A percentile compares a stretch with the other conserved stretches of the same genome.
These are phyloP conservation scores for Tetrapisispora pingtungensis DNA, from an alignment of 805 yeast species.

Conservation along the genomic window DNA sequence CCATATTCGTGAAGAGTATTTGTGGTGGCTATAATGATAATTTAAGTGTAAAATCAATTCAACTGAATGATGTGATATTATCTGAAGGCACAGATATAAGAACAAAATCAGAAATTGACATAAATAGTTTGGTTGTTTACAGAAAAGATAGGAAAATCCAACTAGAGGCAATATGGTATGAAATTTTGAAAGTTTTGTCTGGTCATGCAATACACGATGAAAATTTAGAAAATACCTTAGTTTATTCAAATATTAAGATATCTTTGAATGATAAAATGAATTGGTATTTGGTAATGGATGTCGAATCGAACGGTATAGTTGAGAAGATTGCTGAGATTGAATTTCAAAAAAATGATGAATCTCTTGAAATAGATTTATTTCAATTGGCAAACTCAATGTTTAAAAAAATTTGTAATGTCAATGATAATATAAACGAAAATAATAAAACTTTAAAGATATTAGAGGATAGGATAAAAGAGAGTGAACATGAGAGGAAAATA, in stretches of 20 bases:
- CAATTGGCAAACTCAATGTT: constrained; percentile 13
- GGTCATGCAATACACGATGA: constrained; percentile 9
- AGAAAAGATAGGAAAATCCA: neutral
- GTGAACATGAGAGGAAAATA: constrained; percentile 6
- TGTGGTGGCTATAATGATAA: neutral
- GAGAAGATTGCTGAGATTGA: constrained; percentile 17
- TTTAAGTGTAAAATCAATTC: constrained; percentile 3
- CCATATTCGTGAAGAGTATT: constrained; percentile 3
- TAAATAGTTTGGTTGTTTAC: constrained; percentile 9
- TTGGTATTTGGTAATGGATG: constrained; percentile 17
- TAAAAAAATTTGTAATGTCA: constrained; percentile 7
- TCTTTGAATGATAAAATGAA: constrained; percentile 5
- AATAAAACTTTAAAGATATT: neutral
- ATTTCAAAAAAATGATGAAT: constrained; percentile 5
- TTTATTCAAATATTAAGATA: constrained; percentile 14
- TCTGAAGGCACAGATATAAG: constrained; percentile 23
- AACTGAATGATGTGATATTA: constrained; percentile 8
- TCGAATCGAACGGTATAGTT: constrained; percentile 10
- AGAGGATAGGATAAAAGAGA: neutral
- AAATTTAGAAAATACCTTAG: constrained; percentile 3
- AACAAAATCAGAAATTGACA: neutral
- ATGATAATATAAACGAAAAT: constrained; percentile 6
- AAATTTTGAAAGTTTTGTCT: constrained; percentile 13
- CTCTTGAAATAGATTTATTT: constrained; percentile 21
- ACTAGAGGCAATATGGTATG: constrained; percentile 16